Conservation (phyloP, 2,329 filamentous ascomycete genomes). For the Colletotrichum sp. region DNA sequence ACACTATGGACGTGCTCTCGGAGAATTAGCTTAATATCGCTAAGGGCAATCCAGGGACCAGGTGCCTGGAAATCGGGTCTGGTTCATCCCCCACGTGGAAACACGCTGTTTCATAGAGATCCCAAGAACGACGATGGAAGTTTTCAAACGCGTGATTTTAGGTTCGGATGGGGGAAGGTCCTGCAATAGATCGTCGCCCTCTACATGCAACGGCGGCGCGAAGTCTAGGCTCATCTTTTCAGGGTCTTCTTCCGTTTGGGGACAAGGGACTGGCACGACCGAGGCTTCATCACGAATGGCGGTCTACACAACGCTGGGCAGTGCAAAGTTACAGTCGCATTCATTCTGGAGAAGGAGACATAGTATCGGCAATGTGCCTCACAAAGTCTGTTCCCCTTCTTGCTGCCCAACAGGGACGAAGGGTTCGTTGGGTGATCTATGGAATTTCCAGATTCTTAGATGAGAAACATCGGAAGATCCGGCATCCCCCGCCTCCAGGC, state of each 20-base stretch:
- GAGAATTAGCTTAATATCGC: conserved; percentile 15
- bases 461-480: background rate
- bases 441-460: background rate
- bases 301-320: background rate
- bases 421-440: background rate
- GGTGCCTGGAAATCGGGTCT: background rate
- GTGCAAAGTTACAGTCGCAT: background rate
- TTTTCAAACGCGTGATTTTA: background rate
- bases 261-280: background rate
- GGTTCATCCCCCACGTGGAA: background rate
- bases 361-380: background rate
- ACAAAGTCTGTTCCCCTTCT: too few species aligned
- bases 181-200: background rate
- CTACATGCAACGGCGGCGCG: background rate
- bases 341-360: background rate
- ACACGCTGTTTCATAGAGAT: background rate
- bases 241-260: background rate
- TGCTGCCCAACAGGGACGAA: background rate
- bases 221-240: background rate
- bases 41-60: background rate
- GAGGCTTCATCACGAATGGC: background rate
- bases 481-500: background rate
- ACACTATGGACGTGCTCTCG: background rate
- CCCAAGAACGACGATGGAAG: background rate
- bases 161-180: background rate